Conservation (phyloP, 768 basidiomycete genomes). For the Coprinopsis sp. region DNA sequence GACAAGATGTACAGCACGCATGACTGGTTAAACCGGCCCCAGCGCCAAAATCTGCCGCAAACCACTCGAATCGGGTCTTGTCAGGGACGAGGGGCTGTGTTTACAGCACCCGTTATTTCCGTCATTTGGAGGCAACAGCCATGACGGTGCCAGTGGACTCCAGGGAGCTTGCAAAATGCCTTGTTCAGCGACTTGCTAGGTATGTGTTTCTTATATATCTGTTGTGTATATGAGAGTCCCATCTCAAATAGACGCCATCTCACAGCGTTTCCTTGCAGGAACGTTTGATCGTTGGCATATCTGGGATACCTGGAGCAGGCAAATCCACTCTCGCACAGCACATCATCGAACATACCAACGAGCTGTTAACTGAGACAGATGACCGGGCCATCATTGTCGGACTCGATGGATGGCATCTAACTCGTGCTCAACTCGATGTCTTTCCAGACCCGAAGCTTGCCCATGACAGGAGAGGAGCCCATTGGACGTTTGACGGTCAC, state of each 20-base stretch:
- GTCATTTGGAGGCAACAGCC: neutral
- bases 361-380: conserved; percentile 21
- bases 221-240: neutral
- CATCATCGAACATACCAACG: conserved; percentile 52
- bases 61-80: neutral
- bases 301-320: conserved; percentile 82
- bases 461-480: conserved; percentile 75
- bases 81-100: neutral
- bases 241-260: conserved; percentile 6
- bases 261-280: conserved; percentile 29
- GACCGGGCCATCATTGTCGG: conserved; percentile 62
- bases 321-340: conserved; percentile 73
- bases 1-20: conserved; percentile 27
- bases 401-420: conserved; percentile 90
- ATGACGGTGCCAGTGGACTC: conserved; percentile 21
- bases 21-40: too few species aligned
- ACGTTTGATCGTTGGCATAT: conserved; percentile 67
- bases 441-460: conserved; percentile 76
- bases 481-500: conserved; percentile 88
- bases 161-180: conserved; percentile 18
- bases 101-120: too few species aligned
- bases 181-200: conserved; percentile 29
- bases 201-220: conserved; percentile 21
- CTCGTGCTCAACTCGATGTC: conserved; percentile 69
- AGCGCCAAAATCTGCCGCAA: conserved; percentile 12